Conservation (phyloP, 805 yeast genomes). For the Kurtzmaniella fragi region DNA sequence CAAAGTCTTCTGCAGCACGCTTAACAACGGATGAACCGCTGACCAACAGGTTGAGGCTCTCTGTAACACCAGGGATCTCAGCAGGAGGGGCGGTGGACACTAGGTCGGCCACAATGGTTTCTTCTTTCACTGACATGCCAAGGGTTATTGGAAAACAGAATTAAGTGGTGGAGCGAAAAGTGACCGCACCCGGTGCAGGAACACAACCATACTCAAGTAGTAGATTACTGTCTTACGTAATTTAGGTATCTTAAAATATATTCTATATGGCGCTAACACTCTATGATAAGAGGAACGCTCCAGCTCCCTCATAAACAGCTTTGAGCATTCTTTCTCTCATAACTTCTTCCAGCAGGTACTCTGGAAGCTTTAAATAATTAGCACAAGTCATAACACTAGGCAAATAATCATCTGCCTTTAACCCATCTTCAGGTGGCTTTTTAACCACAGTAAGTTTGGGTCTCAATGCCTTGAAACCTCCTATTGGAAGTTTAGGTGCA, state of each 20-base stretch:
- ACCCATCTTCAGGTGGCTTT: conserved; percentile 70
- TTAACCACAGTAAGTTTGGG: conserved; percentile 88
- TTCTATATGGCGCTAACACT: neutral
- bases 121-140: conserved; percentile 19
- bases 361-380: conserved; percentile 84
- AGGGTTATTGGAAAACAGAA: neutral
- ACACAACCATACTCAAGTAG: neutral
- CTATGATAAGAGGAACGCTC: conserved; percentile 75
- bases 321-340: conserved; percentile 55
- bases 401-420: conserved; percentile 68
- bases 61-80: conserved; percentile 25
- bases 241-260: neutral
- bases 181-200: neutral
- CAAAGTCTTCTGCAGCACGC: conserved; percentile 22
- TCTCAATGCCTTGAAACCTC: conserved; percentile 78
- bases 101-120: conserved; percentile 22
- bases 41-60: conserved; percentile 21
- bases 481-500: conserved; percentile 87
- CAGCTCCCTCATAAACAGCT: conserved; percentile 86
- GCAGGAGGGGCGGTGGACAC: conserved; percentile 36
- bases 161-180: neutral
- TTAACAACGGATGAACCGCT: conserved; percentile 18
- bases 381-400: conserved; percentile 99
- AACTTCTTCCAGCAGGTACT: conserved; percentile 60
- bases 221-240: neutral